Base-by-base conservation (phyloP, 768 basidiomycete genomes). In the Tylopilus felleus region DNA sequence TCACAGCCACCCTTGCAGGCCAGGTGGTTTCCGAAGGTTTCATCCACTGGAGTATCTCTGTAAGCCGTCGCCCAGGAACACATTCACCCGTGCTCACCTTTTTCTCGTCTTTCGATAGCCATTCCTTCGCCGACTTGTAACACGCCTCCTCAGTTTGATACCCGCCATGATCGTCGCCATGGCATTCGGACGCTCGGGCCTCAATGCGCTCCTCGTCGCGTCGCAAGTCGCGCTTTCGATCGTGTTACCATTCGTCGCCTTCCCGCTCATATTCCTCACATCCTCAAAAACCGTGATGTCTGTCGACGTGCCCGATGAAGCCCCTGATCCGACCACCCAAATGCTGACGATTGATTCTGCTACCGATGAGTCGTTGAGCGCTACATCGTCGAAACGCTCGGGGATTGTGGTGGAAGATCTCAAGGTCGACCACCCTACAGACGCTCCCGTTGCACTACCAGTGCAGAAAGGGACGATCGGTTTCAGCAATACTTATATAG, bases 91-190 rank as follows among this genome's bases (percentile, higher is more conserved):
- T 19, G n/a, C 38, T 38, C n/a, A 38, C 13, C n/a, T 38, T 6
- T 38, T 9, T 2, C 29, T 29, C 10, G 29, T 5, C 7, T 12
- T 29, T 38, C n/a, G 38, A 17, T 38, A 70, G 66, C 69, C 68
- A 16, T 61, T 71, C 39, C 31, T 75, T 23, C 71, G 80, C 8
- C 68, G 79, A n/a, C 55, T 78, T 6, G 28, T 74, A 38, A 81
- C 80, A 7, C 72, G 77, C 7, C 60, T 74, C 7, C 73, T 81
- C 19, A 39, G 38, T 39, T 39, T 39, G n/a, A 21, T 19, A 39
- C 38, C n/a, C n/a, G 3, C 19, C 12, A 40, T 21, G 10, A 22
- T 40, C 8, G 38, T 38, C 38, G 38, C 38, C 19, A 5, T 38
- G 38, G 38, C 16, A 14, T 38, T 38, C n/a, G 38, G 38, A 38